These are phyloP conservation scores for Fraxinus quadrangulata DNA, from an alignment of 257 asterid genomes.

Conservation along the genomic window DNA sequence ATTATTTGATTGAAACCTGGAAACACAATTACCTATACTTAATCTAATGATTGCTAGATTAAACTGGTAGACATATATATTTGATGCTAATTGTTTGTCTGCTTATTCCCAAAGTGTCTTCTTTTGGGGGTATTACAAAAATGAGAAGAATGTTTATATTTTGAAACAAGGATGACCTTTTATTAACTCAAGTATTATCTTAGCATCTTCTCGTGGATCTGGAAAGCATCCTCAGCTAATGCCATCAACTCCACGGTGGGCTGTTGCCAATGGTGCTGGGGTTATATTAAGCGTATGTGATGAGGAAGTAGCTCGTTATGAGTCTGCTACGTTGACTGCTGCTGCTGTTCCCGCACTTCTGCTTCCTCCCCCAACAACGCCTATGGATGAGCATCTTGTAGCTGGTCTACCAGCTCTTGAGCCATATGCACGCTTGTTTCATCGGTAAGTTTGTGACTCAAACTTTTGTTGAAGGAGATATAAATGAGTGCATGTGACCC, in stretches of 20 bases:
- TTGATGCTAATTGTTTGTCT: conserved; percentile 5
- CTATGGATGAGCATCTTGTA: conserved; percentile 99
- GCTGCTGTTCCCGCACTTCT: conserved; percentile 98
- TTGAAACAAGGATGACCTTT: conserved; percentile 12
- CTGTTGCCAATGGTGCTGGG: conserved; percentile 99
- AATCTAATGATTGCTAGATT: conserved; percentile 9
- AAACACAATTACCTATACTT: neutral
- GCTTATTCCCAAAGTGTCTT: conserved; percentile 4
- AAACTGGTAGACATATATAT: neutral
- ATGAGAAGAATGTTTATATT: conserved; percentile 6
- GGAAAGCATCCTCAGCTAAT: conserved; percentile 98
- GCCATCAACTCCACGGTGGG: conserved; percentile 99
- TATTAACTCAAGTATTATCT: conserved; percentile 23
- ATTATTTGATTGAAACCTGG: conserved; percentile 4
- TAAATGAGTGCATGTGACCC: neutral
- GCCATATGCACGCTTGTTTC: conserved; percentile 97
- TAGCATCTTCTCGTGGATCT: conserved; percentile 95
- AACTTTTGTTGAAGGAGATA: conserved; percentile 12
- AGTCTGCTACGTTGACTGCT: conserved; percentile 94
- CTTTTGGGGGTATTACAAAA: conserved; percentile 17
- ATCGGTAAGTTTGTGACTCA: conserved; percentile 51
- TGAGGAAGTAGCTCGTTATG: conserved; percentile 96
- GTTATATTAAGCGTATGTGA: conserved; percentile 98
- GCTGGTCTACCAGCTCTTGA: conserved; percentile 99
- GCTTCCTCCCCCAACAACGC: conserved; percentile 97